phyloP scores from a whole-genome alignment of 176 grass and related monocot genomes.

The Oryza meyeriana region DNA sequence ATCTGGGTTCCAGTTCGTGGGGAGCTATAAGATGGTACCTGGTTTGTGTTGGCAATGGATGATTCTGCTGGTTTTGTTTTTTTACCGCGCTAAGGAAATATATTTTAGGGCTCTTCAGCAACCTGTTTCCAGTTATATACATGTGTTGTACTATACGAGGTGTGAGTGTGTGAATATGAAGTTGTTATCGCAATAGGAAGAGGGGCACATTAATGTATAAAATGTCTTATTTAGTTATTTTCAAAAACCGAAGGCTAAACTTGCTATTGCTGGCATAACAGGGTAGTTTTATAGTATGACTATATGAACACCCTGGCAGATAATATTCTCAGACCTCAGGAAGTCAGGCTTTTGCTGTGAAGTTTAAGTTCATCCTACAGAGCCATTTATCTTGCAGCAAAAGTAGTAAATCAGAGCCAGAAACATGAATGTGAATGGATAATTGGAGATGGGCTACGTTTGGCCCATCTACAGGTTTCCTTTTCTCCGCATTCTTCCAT shows the following conservation, averaged over 20 bases:
- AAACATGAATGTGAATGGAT: too few relatives aligned
- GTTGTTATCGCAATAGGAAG: not conserved
- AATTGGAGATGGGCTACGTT: too few relatives aligned
- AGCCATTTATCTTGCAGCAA: slow-evolving; percentile 17
- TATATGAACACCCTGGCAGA: not conserved
- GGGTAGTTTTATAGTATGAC: not conserved
- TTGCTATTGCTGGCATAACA: not conserved
- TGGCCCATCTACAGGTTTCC: not conserved
- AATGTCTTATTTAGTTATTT: not conserved
- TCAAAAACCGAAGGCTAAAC: not conserved
- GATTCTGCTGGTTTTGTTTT: not conserved
- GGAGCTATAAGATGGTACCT: not conserved
- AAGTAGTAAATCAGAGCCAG: not conserved
- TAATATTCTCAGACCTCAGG: not conserved
- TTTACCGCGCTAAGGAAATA: not conserved
- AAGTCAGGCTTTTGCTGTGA: not conserved
- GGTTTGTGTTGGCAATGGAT: not conserved
- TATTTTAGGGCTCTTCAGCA: not conserved
- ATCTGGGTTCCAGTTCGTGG: not conserved
- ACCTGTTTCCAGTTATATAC: slow-evolving; percentile 1
- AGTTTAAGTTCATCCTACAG: not conserved
- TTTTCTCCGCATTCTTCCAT: slow-evolving; percentile 2
- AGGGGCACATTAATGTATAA: not conserved
- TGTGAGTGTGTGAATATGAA: not conserved
- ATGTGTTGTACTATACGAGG: not conserved